Evolutionary conservation across 169 alveolate genomes (phyloP).

Genomic region (Plasmodium vivax): DNA sequence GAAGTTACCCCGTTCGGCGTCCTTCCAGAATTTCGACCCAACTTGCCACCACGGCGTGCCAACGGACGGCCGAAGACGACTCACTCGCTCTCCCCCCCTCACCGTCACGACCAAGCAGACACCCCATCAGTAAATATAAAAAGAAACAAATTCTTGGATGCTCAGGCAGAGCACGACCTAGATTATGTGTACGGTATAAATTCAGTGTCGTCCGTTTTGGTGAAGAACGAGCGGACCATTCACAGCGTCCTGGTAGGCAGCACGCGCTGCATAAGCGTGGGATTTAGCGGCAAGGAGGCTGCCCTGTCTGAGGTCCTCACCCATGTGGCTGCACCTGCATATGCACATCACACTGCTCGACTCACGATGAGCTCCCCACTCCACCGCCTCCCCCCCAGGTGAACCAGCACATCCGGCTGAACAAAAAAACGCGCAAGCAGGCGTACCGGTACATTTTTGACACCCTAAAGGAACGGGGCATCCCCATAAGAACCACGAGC

Average conservation of each 20-base stretch:
- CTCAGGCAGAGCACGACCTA: conserved; percentile 1
- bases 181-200: conserved; percentile 60
- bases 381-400: background rate
- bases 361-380: background rate
- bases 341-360: background rate
- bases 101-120: background rate
- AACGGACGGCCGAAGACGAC: background rate
- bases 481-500: background rate
- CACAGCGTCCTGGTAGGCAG: conserved; percentile 14
- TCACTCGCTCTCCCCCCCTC: background rate
- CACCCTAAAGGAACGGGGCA: conserved; percentile 9
- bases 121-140: conserved; percentile 14
- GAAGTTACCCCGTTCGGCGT: background rate
- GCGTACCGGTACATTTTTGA: conserved; percentile 24
- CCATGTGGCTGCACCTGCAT: background rate
- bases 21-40: background rate
- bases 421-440: conserved; percentile 29
- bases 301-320: background rate
- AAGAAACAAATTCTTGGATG: conserved; percentile 24
- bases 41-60: background rate
- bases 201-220: conserved; percentile 41
- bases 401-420: background rate
- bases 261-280: background rate
- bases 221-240: conserved; percentile 36
- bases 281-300: background rate